phyloP scores from a whole-genome alignment of 1,284 basidiomycete genomes.

The Ustilago sp. region DNA sequence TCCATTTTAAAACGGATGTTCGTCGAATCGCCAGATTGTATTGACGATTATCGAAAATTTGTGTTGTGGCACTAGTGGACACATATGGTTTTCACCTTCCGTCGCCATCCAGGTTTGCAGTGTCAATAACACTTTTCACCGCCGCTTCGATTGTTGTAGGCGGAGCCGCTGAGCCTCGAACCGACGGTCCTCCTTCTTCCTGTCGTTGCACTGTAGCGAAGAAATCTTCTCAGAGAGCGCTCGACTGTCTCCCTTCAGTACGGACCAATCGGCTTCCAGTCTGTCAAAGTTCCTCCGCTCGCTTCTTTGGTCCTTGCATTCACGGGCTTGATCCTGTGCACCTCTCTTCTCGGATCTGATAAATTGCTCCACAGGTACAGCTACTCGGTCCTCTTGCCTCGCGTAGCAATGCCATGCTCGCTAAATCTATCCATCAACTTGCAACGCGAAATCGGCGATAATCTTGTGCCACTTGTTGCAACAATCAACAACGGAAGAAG shows the following conservation, averaged over 20 bases:
- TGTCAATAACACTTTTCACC: neutral
- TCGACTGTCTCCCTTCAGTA: neutral
- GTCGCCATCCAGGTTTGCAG: slow-evolving; percentile 19
- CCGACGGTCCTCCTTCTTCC: slow-evolving; percentile 14
- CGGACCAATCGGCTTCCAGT: slow-evolving; percentile 6
- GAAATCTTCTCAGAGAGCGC: neutral
- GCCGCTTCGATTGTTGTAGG: slow-evolving; percentile 14
- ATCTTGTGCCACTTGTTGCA: neutral
- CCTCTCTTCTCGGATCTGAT: slow-evolving; percentile 2
- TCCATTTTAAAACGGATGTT: neutral
- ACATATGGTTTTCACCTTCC: slow-evolving; percentile 1
- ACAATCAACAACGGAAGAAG: slow-evolving; percentile 2
- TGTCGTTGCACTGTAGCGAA: too few species aligned
- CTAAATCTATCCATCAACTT: neutral
- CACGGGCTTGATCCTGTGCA: neutral
- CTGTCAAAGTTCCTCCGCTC: slow-evolving; percentile 4
- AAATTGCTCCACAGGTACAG: neutral
- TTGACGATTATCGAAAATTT: neutral
- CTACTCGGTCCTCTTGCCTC: neutral
- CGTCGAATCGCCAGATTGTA: neutral
- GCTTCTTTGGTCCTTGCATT: slow-evolving; percentile 1
- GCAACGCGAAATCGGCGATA: neutral
- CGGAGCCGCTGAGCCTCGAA: slow-evolving; percentile 8
- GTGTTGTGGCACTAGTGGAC: slow-evolving; percentile 19
- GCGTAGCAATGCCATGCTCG: neutral